Base-by-base conservation (phyloP, 2,329 filamentous ascomycete species). In the Colletotrichum caudatum region DNA sequence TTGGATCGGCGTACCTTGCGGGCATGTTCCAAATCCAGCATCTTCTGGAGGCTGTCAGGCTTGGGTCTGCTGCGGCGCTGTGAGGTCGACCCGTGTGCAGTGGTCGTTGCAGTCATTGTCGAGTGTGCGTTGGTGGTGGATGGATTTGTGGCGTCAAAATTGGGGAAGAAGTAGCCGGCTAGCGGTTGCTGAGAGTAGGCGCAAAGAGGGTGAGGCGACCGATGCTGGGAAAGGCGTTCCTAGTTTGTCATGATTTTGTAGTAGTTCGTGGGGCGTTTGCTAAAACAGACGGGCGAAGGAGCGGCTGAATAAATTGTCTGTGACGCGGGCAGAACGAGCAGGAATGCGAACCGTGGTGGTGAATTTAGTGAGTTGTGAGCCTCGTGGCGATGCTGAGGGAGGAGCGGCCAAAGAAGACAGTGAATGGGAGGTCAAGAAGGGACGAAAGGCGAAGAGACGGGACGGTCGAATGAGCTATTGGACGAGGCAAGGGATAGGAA, bases 11-110 rank as follows among this genome's bases (percentile, higher is more conserved):
- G 82, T 82, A 90, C 89, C 86, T 88, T 89, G 78, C 82, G 84
- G 77, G 83, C 83, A 77, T 86, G 88, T 77, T 90, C 89, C 63
- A 90, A 79, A 75, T 90, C 87, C 60, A 90, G 82, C 88, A 90
- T 90, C 71, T 82, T 84, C 78, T 89, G 84, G 74, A 90, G 84
- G 78, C 84, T 88, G 60, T 69, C 66, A 69, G 69, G 69, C 54
- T 66, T 39, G n/a, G 37, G n/a, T 4, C 56, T 69, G 23, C 44
- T 48, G 44, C 48, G 53, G 11, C 33, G 57, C 29, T 58, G 63
- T 37, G 64, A 46, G 18, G 44, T 56, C 56, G 63, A 51, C 8
- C 61, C 64, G 39, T 44, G 58, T 51, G 51, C 54, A 64, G 54
- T 44, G 35, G 63, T 56, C 20, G 59, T 63, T 14, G 66, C 23